phyloP scores from a whole-genome alignment of 768 basidiomycete genomes.

The Solioccasus polychromus region DNA sequence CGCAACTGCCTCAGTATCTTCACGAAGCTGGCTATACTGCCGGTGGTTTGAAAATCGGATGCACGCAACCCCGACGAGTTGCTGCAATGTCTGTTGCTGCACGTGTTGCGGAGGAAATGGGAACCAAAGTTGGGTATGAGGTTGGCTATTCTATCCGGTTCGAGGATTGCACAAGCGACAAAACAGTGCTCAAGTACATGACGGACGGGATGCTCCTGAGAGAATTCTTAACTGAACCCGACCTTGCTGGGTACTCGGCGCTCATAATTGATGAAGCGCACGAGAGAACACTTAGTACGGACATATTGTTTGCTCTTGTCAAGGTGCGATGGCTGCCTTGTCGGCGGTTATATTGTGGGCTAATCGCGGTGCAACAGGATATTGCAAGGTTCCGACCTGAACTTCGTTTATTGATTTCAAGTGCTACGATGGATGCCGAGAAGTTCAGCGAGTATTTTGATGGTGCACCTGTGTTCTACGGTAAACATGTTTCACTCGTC shows the following conservation, averaged over 20 bases:
- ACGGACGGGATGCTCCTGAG: conserved; percentile 98
- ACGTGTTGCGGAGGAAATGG: conserved; percentile 99
- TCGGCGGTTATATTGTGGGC: conserved; percentile 15
- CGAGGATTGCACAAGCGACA: conserved; percentile 99
- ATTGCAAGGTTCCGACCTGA: conserved; percentile 96
- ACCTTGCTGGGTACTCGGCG: conserved; percentile 90
- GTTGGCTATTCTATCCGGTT: conserved; percentile 99
- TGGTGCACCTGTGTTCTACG: conserved; percentile 90
- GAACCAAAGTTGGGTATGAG: conserved; percentile 93
- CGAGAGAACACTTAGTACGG: conserved; percentile 95
- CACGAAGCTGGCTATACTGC: conserved; percentile 96
- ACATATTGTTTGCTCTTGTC: conserved; percentile 96
- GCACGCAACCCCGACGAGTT: conserved; percentile 97
- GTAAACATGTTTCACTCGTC: conserved; percentile 40
- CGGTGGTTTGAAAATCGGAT: conserved; percentile 77
- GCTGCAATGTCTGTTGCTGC: conserved; percentile 99
- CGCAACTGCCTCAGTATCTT: conserved; percentile 96
- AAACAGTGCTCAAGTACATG: conserved; percentile 99
- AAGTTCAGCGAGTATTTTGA: conserved; percentile 99
- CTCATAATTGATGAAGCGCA: conserved; percentile 99
- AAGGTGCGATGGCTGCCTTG: conserved; percentile 70
- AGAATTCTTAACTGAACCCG: conserved; percentile 97
- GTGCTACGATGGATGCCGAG: conserved; percentile 95
- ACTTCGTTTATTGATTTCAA: conserved; percentile 88
- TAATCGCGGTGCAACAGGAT: conserved; percentile 54